A percentile compares a stretch with the other conserved stretches of the same genome.
These are phyloP conservation scores for Ailanthus altissimus DNA, from an alignment of 345 rosid genomes.

Conservation along the genomic window DNA sequence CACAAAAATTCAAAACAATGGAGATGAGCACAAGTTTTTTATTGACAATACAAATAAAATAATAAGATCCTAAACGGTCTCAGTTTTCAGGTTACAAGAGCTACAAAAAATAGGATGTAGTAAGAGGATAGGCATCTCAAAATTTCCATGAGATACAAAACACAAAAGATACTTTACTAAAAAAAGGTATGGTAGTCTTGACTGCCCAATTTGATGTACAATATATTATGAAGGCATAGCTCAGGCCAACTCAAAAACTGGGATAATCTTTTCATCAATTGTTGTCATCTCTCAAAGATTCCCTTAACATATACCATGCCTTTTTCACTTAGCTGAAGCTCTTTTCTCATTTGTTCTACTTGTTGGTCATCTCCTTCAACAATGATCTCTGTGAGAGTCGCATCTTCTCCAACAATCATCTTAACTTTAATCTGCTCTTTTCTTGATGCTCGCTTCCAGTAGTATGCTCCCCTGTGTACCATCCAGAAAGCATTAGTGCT, in stretches of 20 bases:
- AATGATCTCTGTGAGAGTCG: slow-evolving; percentile 55
- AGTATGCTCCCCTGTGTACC: slow-evolving; percentile 72
- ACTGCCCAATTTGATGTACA: not conserved
- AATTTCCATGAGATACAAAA: not conserved
- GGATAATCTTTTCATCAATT: not conserved
- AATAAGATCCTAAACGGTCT: not conserved
- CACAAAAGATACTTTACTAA: not conserved
- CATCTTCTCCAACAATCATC: slow-evolving; percentile 61
- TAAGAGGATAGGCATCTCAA: not conserved
- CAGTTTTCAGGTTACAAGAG: not conserved
- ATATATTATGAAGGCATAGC: not conserved
- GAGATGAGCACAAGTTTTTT: not conserved
- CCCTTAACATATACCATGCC: slow-evolving; percentile 96
- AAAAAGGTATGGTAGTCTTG: not conserved
- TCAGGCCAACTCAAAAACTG: not conserved
- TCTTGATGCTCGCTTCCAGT: slow-evolving; percentile 90
- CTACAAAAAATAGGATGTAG: not conserved
- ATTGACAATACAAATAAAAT: not conserved
- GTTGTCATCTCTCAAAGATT: slow-evolving; percentile 64
- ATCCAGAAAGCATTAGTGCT: slow-evolving; percentile 13
- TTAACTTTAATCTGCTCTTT: slow-evolving; percentile 90
- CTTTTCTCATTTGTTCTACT: slow-evolving; percentile 86
- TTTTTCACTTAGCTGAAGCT: slow-evolving; percentile 76
- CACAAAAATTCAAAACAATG: not conserved
- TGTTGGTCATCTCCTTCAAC: slow-evolving; percentile 97